Evolutionary conservation across 2,329 filamentous ascomycete species (phyloP).

Genomic region (Aspergillus hortae): DNA sequence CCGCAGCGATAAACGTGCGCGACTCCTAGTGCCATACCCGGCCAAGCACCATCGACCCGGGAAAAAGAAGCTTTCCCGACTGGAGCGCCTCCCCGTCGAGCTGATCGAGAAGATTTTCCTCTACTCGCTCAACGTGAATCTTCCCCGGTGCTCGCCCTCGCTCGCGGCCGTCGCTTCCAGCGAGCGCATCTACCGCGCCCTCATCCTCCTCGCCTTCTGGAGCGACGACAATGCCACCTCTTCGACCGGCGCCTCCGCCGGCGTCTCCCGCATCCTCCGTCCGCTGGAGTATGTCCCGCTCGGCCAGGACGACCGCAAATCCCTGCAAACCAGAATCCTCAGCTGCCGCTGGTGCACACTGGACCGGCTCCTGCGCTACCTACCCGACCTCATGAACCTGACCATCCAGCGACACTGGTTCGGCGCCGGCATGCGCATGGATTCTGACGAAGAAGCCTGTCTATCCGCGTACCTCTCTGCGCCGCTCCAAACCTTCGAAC

Average conservation of each 20-base stretch:
- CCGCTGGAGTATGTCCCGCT: constrained; percentile 35
- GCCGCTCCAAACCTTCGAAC: constrained; percentile 1
- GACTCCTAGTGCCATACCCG: constrained; percentile 8
- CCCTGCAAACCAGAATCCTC: constrained; percentile 34
- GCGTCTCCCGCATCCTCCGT: constrained; percentile 29
- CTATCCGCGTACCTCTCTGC: constrained; percentile 21
- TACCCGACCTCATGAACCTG: constrained; percentile 34
- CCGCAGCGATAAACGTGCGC: constrained; percentile 11
- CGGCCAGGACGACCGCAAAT: constrained; percentile 20
- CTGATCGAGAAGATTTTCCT: constrained; percentile 53
- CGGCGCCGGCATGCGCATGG: constrained; percentile 20
- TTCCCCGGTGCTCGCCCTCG: constrained; percentile 40
- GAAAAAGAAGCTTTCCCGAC: constrained; percentile 21
- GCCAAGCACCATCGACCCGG: neutral
- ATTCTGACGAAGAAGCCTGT: constrained; percentile 10
- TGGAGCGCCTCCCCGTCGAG: constrained; percentile 50
- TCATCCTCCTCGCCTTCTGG: constrained; percentile 42
- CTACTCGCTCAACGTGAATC: constrained; percentile 44
- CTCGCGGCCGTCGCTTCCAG: constrained; percentile 40
- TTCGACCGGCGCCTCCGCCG: neutral
- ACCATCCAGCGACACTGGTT: constrained; percentile 34
- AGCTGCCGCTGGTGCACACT: constrained; percentile 40
- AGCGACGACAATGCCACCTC: constrained; percentile 13
- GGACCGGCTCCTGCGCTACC: constrained; percentile 27
- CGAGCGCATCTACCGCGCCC: constrained; percentile 37